These are phyloP conservation scores for Colletotrichum magnum DNA, from an alignment of 2,329 filamentous ascomycete genomes.

Conservation along the genomic window DNA sequence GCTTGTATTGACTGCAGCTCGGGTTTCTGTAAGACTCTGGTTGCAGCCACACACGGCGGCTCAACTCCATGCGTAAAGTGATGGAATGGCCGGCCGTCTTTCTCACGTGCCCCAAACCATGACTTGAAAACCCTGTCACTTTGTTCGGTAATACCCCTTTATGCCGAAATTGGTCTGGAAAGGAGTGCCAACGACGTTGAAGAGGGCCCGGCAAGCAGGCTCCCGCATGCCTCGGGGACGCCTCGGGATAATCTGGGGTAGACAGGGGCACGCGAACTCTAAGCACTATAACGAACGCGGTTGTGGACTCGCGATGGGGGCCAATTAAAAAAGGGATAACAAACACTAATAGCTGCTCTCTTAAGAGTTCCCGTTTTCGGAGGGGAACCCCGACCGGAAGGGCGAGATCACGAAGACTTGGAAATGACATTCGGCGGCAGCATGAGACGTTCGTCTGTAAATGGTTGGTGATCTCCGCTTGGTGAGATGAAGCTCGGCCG, in stretches of 20 bases:
- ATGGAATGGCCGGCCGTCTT: too few species aligned
- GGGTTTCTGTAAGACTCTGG: too few species aligned
- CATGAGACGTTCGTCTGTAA: conserved; percentile 38
- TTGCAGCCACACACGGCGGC: too few species aligned
- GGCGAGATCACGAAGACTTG: conserved; percentile 31
- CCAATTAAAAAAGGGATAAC: conserved; percentile 1
- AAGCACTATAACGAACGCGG: neutral
- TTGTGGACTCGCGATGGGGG: conserved; percentile 16
- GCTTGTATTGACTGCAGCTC: too few species aligned
- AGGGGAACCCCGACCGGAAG: conserved; percentile 14
- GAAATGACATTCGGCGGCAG: conserved; percentile 34
- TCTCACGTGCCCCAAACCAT: too few species aligned
- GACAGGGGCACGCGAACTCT: conserved; percentile 30
- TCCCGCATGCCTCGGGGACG: conserved; percentile 3
- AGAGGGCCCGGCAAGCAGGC: neutral
- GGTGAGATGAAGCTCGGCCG: conserved; percentile 39
- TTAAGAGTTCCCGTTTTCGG: neutral
- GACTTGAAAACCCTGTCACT: too few species aligned
- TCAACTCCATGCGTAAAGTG: too few species aligned
- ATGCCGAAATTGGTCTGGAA: neutral
- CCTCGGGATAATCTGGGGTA: conserved; percentile 37
- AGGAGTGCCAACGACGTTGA: neutral
- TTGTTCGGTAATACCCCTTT: neutral
- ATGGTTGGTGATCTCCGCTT: conserved; percentile 38
- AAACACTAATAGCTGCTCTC: neutral